phyloP scores from a whole-genome alignment of 2,329 filamentous ascomycete genomes.

The Lecanoromycetidae sp. region DNA sequence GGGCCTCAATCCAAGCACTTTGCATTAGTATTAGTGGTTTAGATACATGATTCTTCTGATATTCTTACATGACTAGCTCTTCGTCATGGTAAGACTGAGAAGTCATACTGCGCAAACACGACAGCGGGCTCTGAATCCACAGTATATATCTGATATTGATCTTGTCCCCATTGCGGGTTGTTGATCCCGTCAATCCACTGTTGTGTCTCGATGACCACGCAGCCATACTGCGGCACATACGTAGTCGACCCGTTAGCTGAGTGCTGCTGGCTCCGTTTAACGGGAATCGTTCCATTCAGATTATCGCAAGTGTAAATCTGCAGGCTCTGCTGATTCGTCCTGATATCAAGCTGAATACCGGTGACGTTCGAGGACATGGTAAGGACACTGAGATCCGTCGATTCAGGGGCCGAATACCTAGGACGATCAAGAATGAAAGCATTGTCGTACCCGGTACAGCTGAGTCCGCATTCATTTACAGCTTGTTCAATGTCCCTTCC shows the following conservation, averaged over 20 bases:
- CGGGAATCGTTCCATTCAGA: constrained; percentile 51
- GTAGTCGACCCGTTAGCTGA: constrained; percentile 36
- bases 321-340: constrained; percentile 72
- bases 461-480: constrained; percentile 61
- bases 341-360: constrained; percentile 72
- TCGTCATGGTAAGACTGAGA: constrained; percentile 13
- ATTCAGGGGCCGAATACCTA: constrained; percentile 23
- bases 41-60: background rate
- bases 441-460: constrained; percentile 74
- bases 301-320: constrained; percentile 78
- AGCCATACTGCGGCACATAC: constrained; percentile 56
- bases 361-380: constrained; percentile 55
- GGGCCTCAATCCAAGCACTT: background rate
- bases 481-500: constrained; percentile 56
- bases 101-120: constrained; percentile 18
- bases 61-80: background rate
- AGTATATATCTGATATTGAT: constrained; percentile 36
- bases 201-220: constrained; percentile 81
- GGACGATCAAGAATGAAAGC: constrained; percentile 38
- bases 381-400: constrained; percentile 38
- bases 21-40: background rate
- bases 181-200: constrained; percentile 94
- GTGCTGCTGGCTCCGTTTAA: constrained; percentile 32
- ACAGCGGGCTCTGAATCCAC: constrained; percentile 16
- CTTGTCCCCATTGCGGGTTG: constrained; percentile 72